A percentile compares a stretch with the other conserved stretches of the same genome.
Evolutionary conservation across 2,329 filamentous ascomycete species (phyloP).

Genomic region (Xylariaceae sp.): DNA sequence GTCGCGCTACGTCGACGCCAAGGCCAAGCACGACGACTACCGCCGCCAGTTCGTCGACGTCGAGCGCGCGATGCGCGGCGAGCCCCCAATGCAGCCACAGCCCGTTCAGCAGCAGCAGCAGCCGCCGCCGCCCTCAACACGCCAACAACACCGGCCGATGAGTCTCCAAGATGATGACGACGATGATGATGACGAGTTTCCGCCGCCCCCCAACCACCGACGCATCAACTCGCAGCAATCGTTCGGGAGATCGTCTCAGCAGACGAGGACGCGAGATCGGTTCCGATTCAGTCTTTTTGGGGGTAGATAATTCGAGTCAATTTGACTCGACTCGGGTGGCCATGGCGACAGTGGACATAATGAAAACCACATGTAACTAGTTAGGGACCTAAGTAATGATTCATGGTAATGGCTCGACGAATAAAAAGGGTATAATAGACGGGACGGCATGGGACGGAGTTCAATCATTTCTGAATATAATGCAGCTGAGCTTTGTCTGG

Average conservation of each 20-base stretch:
- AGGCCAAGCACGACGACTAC: slow-evolving; percentile 49
- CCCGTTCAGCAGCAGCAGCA: slow-evolving; percentile 16
- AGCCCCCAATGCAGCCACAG: slow-evolving; percentile 32
- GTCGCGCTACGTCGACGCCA: slow-evolving; percentile 46
- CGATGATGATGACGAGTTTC: slow-evolving; percentile 26
- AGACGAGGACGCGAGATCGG: slow-evolving; percentile 31
- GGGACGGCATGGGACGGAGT: too few relatives aligned
- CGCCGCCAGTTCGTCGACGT: slow-evolving; percentile 46
- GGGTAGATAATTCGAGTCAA: slow-evolving; percentile 15
- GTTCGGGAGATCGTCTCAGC: slow-evolving; percentile 35
- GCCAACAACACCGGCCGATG: slow-evolving; percentile 24
- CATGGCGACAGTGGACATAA: background rate
- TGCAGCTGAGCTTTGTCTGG: too few relatives aligned
- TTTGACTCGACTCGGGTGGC: background rate
- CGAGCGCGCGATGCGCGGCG: slow-evolving; percentile 45
- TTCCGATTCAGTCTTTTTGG: slow-evolving; percentile 38
- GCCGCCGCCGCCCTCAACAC: slow-evolving; percentile 8
- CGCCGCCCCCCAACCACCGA: slow-evolving; percentile 26
- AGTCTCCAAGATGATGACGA: slow-evolving; percentile 32
- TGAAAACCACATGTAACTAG: too few relatives aligned
- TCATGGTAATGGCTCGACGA: too few relatives aligned
- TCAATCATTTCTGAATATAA: too few relatives aligned
- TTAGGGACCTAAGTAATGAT: too few relatives aligned
- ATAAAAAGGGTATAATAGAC: too few relatives aligned
- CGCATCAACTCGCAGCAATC: slow-evolving; percentile 39